A percentile compares a stretch with the other conserved stretches of the same genome.
Evolutionary conservation across 148 eudicot species (phyloP).

Genomic region (Fagopyrum tataricum): DNA sequence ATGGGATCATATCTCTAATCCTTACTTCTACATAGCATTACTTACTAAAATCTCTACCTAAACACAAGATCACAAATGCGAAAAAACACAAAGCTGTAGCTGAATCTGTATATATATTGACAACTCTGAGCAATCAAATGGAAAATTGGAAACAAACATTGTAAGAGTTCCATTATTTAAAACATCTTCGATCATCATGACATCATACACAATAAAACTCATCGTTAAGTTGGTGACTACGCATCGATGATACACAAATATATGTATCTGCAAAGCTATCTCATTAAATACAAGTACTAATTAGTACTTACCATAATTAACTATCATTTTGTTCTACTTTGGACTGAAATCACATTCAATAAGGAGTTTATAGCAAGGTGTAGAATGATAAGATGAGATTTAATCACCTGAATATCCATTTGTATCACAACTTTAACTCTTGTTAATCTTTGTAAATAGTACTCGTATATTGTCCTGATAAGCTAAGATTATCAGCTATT

Average conservation of each 20-base stretch:
- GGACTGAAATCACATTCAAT: not conserved
- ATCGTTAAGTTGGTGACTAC: not conserved
- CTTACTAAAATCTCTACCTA: not conserved
- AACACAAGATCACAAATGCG: too few relatives aligned
- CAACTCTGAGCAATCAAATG: not conserved
- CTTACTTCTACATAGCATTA: not conserved
- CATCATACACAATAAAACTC: too few relatives aligned
- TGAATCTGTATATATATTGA: too few relatives aligned
- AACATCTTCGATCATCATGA: not conserved
- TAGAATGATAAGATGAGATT: not conserved
- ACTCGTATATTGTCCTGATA: too few relatives aligned
- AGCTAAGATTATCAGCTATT: not conserved
- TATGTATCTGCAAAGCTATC: too few relatives aligned
- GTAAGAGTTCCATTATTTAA: not conserved
- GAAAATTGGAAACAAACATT: too few relatives aligned
- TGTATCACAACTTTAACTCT: not conserved
- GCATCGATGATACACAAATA: not conserved
- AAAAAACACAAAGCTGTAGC: too few relatives aligned
- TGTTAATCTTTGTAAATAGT: too few relatives aligned
- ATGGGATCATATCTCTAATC: slow-evolving; percentile 1
- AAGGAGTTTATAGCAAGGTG: too few relatives aligned
- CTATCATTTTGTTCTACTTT: too few relatives aligned
- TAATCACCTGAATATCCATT: not conserved
- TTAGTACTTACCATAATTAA: not conserved
- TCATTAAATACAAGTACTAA: not conserved